These are phyloP conservation scores for Boeremia exigua DNA, from an alignment of 2,329 filamentous ascomycete genomes.

Conservation along the genomic window DNA sequence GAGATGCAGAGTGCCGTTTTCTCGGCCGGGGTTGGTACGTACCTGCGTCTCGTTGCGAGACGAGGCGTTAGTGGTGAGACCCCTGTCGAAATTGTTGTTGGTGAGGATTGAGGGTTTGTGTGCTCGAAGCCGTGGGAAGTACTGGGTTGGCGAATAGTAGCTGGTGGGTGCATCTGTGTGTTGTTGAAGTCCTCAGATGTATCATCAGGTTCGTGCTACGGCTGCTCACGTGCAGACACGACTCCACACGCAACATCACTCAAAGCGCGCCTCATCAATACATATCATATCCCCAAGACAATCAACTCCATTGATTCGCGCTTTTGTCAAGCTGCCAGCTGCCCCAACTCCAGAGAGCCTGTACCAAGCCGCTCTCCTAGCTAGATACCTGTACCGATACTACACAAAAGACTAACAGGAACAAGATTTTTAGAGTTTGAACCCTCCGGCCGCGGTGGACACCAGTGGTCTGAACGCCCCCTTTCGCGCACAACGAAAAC, in stretches of 20 bases:
- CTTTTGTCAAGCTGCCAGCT: constrained; percentile 13
- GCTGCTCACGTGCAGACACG: too few species aligned
- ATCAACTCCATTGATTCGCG: constrained; percentile 7
- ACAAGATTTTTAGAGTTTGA: constrained; percentile 16
- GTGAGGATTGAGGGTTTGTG: background rate
- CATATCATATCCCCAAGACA: background rate
- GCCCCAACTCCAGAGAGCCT: constrained; percentile 7
- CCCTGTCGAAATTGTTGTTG: background rate
- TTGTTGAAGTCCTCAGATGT: too few species aligned
- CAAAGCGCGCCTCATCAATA: background rate
- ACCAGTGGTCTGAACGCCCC: constrained; percentile 30
- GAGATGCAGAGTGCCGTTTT: constrained; percentile 5
- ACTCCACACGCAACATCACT: background rate
- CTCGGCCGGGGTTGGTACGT: constrained; percentile 17
- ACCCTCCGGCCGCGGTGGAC: constrained; percentile 29
- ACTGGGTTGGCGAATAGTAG: too few species aligned
- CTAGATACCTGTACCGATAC: constrained; percentile 11
- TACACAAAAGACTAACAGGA: constrained; percentile 11
- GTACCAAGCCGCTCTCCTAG: background rate
- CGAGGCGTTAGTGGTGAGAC: background rate
- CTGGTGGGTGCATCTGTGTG: too few species aligned
- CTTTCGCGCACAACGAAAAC: constrained; percentile 21
- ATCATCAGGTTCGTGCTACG: too few species aligned
- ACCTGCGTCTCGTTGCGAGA: constrained; percentile 17
- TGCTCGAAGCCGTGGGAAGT: too few species aligned